These are phyloP conservation scores for Apophysomyces trapeziformis DNA, from an alignment of 371 early-diverging fungal species.

Conservation along the genomic window DNA sequence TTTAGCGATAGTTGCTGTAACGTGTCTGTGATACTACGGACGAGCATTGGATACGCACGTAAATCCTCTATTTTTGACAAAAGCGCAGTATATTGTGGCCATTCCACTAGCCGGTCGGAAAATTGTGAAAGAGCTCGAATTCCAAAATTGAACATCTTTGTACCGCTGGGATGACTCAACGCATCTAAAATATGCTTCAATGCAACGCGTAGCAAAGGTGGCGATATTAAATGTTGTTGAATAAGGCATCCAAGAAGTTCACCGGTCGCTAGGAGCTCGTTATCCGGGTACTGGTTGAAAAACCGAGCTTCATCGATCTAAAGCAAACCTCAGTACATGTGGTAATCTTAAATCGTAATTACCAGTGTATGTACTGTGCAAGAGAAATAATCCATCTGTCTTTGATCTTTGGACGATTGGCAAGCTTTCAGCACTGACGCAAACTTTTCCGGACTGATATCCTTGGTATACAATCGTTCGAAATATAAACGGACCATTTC, in stretches of 20 bases:
- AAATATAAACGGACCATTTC: constrained; percentile 78
- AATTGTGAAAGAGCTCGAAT: constrained; percentile 86
- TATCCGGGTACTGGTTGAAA: constrained; percentile 92
- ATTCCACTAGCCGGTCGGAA: constrained; percentile 80
- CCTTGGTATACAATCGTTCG: constrained; percentile 76
- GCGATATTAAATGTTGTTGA: constrained; percentile 80
- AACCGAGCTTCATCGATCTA: constrained; percentile 93
- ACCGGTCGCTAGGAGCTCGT: constrained; percentile 85
- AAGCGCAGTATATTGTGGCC: constrained; percentile 87
- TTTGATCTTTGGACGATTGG: constrained; percentile 66
- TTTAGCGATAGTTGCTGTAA: constrained; percentile 34
- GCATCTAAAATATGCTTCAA: constrained; percentile 87
- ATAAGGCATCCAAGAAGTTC: constrained; percentile 88
- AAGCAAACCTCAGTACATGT: background rate
- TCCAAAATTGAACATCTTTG: constrained; percentile 92
- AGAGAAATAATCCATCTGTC: constrained; percentile 76
- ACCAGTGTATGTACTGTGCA: constrained; percentile 82
- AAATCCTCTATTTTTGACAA: constrained; percentile 83
- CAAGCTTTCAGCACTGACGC: constrained; percentile 75
- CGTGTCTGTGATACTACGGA: constrained; percentile 32
- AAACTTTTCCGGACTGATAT: constrained; percentile 71
- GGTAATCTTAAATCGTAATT: constrained; percentile 14
- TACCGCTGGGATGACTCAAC: constrained; percentile 73
- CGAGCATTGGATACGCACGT: constrained; percentile 41
- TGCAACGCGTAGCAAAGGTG: constrained; percentile 77